phyloP scores from a whole-genome alignment of 2,329 filamentous ascomycete genomes.

The Colletotrichum aenigma region DNA sequence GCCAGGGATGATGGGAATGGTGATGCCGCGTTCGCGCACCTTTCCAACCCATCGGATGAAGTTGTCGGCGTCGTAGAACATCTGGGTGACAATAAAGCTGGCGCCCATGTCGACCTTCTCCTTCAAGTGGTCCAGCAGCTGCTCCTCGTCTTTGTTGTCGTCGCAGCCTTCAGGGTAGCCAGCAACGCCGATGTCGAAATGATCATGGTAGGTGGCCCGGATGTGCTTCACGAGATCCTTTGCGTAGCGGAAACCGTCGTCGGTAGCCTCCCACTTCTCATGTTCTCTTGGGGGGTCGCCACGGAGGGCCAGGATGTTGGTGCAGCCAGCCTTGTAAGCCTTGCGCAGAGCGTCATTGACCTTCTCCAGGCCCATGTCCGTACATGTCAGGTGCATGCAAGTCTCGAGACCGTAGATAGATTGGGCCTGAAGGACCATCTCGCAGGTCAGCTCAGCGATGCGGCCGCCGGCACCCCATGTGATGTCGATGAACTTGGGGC shows the following conservation, averaged over 20 bases:
- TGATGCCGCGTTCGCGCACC: slow-evolving; percentile 84
- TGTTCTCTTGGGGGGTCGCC: slow-evolving; percentile 94
- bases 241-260: slow-evolving; percentile 89
- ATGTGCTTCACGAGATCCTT: slow-evolving; percentile 90
- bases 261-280: slow-evolving; percentile 89
- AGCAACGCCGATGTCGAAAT: slow-evolving; percentile 97
- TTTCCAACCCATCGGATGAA: slow-evolving; percentile 91
- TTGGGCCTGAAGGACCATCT: slow-evolving; percentile 97
- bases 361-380: slow-evolving; percentile 93
- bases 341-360: slow-evolving; percentile 86
- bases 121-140: slow-evolving; percentile 85
- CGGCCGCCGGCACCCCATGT: slow-evolving; percentile 97
- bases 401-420: slow-evolving; percentile 95
- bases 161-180: slow-evolving; percentile 96
- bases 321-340: slow-evolving; percentile 94
- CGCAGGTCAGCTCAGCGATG: slow-evolving; percentile 88
- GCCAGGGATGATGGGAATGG: slow-evolving; percentile 80
- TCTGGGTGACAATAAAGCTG: slow-evolving; percentile 95
- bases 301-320: slow-evolving; percentile 92
- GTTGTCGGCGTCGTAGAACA: slow-evolving; percentile 98
- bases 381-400: slow-evolving; percentile 98
- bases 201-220: slow-evolving; percentile 67
- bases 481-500: slow-evolving; percentile 95
- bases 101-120: slow-evolving; percentile 96
- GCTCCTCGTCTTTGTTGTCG: slow-evolving; percentile 86